A percentile compares a stretch with the other conserved stretches of the same genome.
Evolutionary conservation across 2,329 filamentous ascomycete species (phyloP).

Genomic region (Fusarium sp.): DNA sequence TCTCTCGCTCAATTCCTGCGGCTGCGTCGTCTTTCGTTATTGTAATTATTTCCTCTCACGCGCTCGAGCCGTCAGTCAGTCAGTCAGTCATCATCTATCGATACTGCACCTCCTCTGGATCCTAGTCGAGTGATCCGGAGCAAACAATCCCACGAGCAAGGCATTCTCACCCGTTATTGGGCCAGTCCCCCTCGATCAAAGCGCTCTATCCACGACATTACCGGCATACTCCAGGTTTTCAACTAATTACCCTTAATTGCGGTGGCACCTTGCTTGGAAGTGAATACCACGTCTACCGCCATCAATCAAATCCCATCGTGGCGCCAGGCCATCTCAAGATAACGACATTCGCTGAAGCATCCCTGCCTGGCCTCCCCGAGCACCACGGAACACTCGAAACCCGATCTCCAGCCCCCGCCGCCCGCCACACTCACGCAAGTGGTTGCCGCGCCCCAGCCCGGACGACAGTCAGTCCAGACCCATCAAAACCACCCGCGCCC

Average conservation of each 20-base stretch:
- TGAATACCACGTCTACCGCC: neutral
- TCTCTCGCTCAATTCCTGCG: slow-evolving; percentile 20
- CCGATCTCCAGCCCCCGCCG: slow-evolving; percentile 8
- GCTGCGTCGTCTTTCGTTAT: slow-evolving; percentile 33
- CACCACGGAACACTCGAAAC: slow-evolving; percentile 15
- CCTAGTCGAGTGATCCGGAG: slow-evolving; percentile 16
- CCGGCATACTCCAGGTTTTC: slow-evolving; percentile 23
- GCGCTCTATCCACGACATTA: slow-evolving; percentile 17
- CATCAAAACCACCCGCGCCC: slow-evolving; percentile 11
- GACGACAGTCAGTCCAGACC: slow-evolving; percentile 13
- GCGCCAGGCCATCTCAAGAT: slow-evolving; percentile 18
- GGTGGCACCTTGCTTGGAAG: slow-evolving; percentile 10
- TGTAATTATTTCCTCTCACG: slow-evolving; percentile 16
- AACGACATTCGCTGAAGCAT: slow-evolving; percentile 19
- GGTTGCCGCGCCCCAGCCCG: neutral
- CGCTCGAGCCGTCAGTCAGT: slow-evolving; percentile 5
- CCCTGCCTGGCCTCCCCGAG: slow-evolving; percentile 1
- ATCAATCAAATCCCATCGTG: slow-evolving; percentile 13
- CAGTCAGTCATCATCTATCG: slow-evolving; percentile 13
- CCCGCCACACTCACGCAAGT: slow-evolving; percentile 8
- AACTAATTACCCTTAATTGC: slow-evolving; percentile 14
- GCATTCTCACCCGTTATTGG: slow-evolving; percentile 13
- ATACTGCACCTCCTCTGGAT: slow-evolving; percentile 7
- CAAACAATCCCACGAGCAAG: slow-evolving; percentile 23
- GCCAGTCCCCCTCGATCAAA: slow-evolving; percentile 12